A percentile compares a stretch with the other conserved stretches of the same genome.
Evolutionary conservation across 2,329 filamentous ascomycete genomes (phyloP).

Genomic region (Ceratocystis lukuohia): DNA sequence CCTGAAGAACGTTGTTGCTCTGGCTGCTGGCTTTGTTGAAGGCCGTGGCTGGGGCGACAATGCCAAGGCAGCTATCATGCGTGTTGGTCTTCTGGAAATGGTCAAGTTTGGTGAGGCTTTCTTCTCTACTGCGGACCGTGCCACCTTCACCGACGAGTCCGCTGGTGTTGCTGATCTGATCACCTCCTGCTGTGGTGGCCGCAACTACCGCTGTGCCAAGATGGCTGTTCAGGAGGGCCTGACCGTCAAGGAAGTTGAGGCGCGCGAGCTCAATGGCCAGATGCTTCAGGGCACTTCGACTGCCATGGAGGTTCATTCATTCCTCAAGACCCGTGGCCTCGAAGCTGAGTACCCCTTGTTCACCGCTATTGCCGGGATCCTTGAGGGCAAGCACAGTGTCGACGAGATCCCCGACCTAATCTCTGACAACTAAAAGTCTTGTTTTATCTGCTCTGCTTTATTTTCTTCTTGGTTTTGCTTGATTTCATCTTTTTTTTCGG

Average conservation of each 20-base stretch:
- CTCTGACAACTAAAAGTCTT: conserved; percentile 24
- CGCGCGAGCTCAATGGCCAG: conserved; percentile 83
- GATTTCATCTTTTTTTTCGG: background rate
- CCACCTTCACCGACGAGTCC: conserved; percentile 93
- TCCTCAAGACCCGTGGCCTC: conserved; percentile 63
- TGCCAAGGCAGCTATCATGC: conserved; percentile 96
- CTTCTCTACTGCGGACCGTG: conserved; percentile 69
- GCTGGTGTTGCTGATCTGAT: conserved; percentile 92
- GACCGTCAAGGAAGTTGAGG: conserved; percentile 75
- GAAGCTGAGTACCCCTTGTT: conserved; percentile 85
- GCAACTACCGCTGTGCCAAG: conserved; percentile 90
- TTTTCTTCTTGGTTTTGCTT: conserved; percentile 13
- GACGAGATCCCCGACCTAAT: conserved; percentile 68
- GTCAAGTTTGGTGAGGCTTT: conserved; percentile 90
- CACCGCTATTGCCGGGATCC: conserved; percentile 67
- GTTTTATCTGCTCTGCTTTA: background rate
- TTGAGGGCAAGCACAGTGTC: conserved; percentile 61
- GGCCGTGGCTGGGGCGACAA: conserved; percentile 97
- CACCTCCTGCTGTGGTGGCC: conserved; percentile 79
- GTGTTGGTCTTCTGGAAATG: conserved; percentile 89
- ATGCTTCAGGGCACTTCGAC: conserved; percentile 92
- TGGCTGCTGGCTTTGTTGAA: conserved; percentile 89
- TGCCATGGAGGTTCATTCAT: conserved; percentile 78
- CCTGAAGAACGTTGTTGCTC: conserved; percentile 89
- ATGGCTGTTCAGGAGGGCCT: conserved; percentile 68